A percentile compares a stretch with the other conserved stretches of the same genome.
Conservation (phyloP, 2,329 filamentous ascomycete genomes). For the Mariannaea sp. region DNA sequence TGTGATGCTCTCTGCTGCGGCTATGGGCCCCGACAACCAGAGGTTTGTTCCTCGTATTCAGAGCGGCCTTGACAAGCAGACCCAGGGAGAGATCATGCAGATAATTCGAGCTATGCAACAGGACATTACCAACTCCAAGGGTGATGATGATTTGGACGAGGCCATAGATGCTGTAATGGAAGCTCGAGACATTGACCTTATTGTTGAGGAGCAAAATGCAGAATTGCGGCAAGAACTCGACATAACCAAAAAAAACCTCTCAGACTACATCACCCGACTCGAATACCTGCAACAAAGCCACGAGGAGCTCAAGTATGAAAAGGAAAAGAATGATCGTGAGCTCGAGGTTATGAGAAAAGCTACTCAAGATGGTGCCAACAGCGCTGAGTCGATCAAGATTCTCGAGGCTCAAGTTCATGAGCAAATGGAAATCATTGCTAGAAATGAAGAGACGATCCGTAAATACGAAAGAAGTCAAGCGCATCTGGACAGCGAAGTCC, state of each 20-base stretch:
- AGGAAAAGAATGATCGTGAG: slow-evolving; percentile 61
- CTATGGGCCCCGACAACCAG: slow-evolving; percentile 61
- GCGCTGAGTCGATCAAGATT: slow-evolving; percentile 56
- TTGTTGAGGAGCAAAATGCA: slow-evolving; percentile 61
- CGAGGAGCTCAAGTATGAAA: slow-evolving; percentile 68
- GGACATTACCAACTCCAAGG: slow-evolving; percentile 43
- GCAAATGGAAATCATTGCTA: slow-evolving; percentile 72
- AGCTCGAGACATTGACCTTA: slow-evolving; percentile 58
- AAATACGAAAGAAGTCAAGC: slow-evolving; percentile 45
- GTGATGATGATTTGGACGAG: slow-evolving; percentile 47
- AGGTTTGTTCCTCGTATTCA: slow-evolving; percentile 57
- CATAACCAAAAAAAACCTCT: slow-evolving; percentile 59
- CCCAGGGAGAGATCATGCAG: slow-evolving; percentile 52
- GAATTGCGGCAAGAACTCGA: slow-evolving; percentile 57
- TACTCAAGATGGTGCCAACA: slow-evolving; percentile 57
- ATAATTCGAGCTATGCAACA: slow-evolving; percentile 50
- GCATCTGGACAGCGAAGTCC: slow-evolving; percentile 63
- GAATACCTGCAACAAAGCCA: slow-evolving; percentile 65
- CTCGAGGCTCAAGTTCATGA: slow-evolving; percentile 65
- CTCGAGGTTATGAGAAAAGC: slow-evolving; percentile 56
- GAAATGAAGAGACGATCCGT: slow-evolving; percentile 61
- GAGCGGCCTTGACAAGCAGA: slow-evolving; percentile 47
- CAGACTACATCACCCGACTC: slow-evolving; percentile 62
- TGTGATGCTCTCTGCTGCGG: slow-evolving; percentile 64
- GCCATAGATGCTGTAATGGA: slow-evolving; percentile 48